A percentile compares a stretch with the other conserved stretches of the same genome.
These are phyloP conservation scores for Clitopilus hobsonii DNA, from an alignment of 768 basidiomycete genomes.

Conservation along the genomic window DNA sequence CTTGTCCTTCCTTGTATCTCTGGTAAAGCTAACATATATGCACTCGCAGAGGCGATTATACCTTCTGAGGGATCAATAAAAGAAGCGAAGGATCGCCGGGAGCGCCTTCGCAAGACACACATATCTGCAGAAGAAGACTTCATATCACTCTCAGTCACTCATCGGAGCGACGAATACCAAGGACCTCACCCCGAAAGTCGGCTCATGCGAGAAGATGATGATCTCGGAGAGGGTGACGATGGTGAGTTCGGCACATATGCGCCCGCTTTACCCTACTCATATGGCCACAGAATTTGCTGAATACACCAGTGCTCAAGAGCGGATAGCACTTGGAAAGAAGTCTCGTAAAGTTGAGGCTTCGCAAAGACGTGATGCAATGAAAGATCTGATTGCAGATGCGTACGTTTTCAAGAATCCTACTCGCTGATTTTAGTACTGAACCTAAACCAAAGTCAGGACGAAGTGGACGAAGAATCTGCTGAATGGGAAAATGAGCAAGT, in stretches of 20 bases:
- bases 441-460: conserved; percentile 30
- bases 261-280: background rate
- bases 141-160: conserved; percentile 71
- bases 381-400: conserved; percentile 81
- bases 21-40: background rate
- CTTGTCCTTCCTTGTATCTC: background rate
- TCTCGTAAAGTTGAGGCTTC: conserved; percentile 65
- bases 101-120: conserved; percentile 52
- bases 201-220: conserved; percentile 80
- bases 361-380: conserved; percentile 65
- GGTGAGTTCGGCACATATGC: conserved; percentile 40
- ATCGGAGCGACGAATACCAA: conserved; percentile 43
- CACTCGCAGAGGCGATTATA: conserved; percentile 37
- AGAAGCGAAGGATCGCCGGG: conserved; percentile 72
- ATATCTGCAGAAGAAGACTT: conserved; percentile 59
- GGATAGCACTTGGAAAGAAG: conserved; percentile 83
- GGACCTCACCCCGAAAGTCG: conserved; percentile 87
- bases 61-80: conserved; percentile 69
- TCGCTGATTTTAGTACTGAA: background rate
- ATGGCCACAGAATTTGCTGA: conserved; percentile 67
- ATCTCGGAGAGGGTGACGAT: conserved; percentile 84
- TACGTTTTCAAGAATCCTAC: conserved; percentile 29
- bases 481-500: conserved; percentile 88
- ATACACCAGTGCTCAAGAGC: conserved; percentile 82
- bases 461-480: conserved; percentile 77